These are phyloP conservation scores for Teunomyces lycoperdinae DNA, from an alignment of 805 yeast genomes.

Conservation along the genomic window DNA sequence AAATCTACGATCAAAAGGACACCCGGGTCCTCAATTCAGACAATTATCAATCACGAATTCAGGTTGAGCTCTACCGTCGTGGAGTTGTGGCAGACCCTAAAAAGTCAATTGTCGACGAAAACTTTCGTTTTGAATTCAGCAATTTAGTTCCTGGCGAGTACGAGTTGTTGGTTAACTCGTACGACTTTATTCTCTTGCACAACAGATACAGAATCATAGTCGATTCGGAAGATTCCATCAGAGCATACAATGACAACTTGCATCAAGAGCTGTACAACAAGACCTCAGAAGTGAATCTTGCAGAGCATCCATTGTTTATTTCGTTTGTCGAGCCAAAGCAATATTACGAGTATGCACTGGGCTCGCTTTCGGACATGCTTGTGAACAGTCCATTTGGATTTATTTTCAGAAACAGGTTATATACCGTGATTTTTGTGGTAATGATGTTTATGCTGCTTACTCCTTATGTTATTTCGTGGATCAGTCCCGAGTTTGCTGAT, in stretches of 20 bases:
- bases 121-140: slow-evolving; percentile 23
- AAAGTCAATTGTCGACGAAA: slow-evolving; percentile 16
- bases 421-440: slow-evolving; percentile 31
- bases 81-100: neutral
- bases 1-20: slow-evolving; percentile 10
- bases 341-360: slow-evolving; percentile 32
- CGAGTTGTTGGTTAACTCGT: slow-evolving; percentile 30
- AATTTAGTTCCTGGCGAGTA: slow-evolving; percentile 31
- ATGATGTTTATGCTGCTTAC: slow-evolving; percentile 27
- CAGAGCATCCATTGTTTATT: slow-evolving; percentile 19
- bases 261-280: slow-evolving; percentile 14
- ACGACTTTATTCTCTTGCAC: slow-evolving; percentile 30
- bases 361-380: slow-evolving; percentile 30
- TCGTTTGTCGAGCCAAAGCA: slow-evolving; percentile 20
- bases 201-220: slow-evolving; percentile 28
- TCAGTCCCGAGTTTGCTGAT: slow-evolving; percentile 39
- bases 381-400: slow-evolving; percentile 41
- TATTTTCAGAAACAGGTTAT: slow-evolving; percentile 34
- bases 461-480: slow-evolving; percentile 28
- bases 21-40: slow-evolving; percentile 29
- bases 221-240: slow-evolving; percentile 13
- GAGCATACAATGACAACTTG: slow-evolving; percentile 23
- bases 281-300: slow-evolving; percentile 15
- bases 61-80: slow-evolving; percentile 11
- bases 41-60: slow-evolving; percentile 32